Evolutionary conservation across 768 basidiomycete species (phyloP).

Genomic region (Xerocomus brunneocitrinus): DNA sequence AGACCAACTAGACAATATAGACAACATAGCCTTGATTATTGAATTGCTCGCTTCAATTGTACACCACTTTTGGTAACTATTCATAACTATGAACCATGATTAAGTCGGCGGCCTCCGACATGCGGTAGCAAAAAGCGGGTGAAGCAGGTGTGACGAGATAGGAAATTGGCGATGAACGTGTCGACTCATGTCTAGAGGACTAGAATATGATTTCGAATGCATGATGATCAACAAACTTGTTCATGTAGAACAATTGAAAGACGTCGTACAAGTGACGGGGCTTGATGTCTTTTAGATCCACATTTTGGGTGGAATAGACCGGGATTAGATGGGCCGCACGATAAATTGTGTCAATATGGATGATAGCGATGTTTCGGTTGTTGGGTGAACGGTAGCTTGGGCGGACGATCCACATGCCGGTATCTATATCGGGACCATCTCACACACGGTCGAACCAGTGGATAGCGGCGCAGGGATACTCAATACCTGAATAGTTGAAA

Average conservation of each 20-base stretch:
- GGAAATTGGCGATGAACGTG: no score
- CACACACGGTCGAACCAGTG: conserved; percentile 18
- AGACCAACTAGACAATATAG: no score
- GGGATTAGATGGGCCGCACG: background rate
- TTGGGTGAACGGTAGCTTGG: background rate
- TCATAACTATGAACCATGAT: no score
- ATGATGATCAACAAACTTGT: background rate
- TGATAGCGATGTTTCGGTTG: background rate
- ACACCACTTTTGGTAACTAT: no score
- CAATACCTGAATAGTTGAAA: conserved; percentile 2
- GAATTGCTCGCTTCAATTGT: no score
- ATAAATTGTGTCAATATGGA: background rate
- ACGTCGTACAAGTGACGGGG: background rate
- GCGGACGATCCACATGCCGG: conserved; percentile 28
- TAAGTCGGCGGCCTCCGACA: no score
- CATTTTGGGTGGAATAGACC: background rate
- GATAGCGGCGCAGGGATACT: conserved; percentile 19
- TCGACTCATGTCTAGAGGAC: no score
- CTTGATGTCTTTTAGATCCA: background rate
- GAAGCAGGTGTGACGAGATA: no score
- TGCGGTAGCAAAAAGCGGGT: no score
- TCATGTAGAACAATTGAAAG: background rate
- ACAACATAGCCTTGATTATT: no score
- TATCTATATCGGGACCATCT: conserved; percentile 21
- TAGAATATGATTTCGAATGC: background rate